phyloP scores from a whole-genome alignment of 352 stramenopile species.

The Phytophthora citrophthora region DNA sequence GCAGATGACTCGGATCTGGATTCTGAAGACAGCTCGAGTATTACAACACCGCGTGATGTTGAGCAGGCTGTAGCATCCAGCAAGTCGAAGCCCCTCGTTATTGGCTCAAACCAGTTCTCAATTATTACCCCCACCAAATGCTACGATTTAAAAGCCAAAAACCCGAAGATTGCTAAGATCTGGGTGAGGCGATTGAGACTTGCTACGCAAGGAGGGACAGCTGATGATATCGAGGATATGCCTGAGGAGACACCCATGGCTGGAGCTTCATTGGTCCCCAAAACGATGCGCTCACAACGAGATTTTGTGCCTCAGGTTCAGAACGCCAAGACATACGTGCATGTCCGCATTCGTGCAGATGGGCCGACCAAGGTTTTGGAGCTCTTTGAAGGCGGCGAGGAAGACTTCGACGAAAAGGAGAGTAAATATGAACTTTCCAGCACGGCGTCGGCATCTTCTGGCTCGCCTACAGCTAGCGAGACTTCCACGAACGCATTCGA shows the following conservation, averaged over 20 bases:
- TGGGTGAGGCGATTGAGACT: slow-evolving; percentile 77
- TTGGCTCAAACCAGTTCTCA: slow-evolving; percentile 82
- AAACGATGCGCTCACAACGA: slow-evolving; percentile 41
- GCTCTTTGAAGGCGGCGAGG: slow-evolving; percentile 87
- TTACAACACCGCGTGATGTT: slow-evolving; percentile 32
- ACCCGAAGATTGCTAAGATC: slow-evolving; percentile 64
- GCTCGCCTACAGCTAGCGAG: slow-evolving; percentile 75
- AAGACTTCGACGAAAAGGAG: slow-evolving; percentile 88
- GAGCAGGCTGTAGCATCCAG: slow-evolving; percentile 8
- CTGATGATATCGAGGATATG: slow-evolving; percentile 23
- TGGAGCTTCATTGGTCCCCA: slow-evolving; percentile 30
- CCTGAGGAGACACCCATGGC: slow-evolving; percentile 39
- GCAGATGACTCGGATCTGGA: slow-evolving; percentile 77
- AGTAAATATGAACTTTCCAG: slow-evolving; percentile 80
- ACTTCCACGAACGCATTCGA: slow-evolving; percentile 79
- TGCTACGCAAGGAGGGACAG: slow-evolving; percentile 50
- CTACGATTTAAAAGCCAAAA: slow-evolving; percentile 87
- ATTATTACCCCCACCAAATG: slow-evolving; percentile 88
- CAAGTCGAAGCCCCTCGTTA: slow-evolving; percentile 30
- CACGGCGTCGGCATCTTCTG: slow-evolving; percentile 61
- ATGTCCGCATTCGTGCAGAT: slow-evolving; percentile 86
- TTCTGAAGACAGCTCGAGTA: slow-evolving; percentile 57
- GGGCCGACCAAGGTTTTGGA: slow-evolving; percentile 92
- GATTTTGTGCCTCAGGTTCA: slow-evolving; percentile 56
- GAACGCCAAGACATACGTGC: slow-evolving; percentile 87